phyloP scores from a whole-genome alignment of 441 rosid species.

The Melastoma candidum region DNA sequence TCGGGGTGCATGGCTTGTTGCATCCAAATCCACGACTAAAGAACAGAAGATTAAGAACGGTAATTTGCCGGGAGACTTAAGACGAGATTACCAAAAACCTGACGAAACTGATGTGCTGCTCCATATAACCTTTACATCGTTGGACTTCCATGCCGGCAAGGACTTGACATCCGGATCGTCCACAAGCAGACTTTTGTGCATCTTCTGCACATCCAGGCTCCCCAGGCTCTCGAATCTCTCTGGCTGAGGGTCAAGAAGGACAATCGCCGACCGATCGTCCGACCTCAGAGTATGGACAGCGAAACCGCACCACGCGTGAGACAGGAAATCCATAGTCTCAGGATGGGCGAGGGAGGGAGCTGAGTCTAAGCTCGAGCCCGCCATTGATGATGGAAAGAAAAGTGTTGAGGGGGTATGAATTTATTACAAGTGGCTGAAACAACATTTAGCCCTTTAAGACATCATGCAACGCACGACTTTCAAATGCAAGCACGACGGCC shows the following conservation, averaged over 20 bases:
- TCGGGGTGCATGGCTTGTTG: constrained; percentile 98
- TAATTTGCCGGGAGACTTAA: too few relatives aligned
- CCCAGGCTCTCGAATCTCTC: constrained; percentile 39
- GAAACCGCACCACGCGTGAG: constrained; percentile 76
- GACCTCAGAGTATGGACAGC: constrained; percentile 59
- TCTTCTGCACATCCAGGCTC: constrained; percentile 29
- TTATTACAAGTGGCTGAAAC: too few relatives aligned
- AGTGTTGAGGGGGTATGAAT: too few relatives aligned
- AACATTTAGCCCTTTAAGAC: too few relatives aligned
- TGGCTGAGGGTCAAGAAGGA: constrained; percentile 39
- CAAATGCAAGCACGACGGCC: too few relatives aligned
- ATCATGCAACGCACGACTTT: too few relatives aligned
- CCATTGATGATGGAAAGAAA: too few relatives aligned
- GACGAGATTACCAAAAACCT: background rate
- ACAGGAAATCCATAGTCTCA: constrained; percentile 82
- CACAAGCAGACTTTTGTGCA: constrained; percentile 41
- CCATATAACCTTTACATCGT: constrained; percentile 62
- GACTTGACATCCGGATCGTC: constrained; percentile 61
- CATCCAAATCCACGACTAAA: constrained; percentile 98
- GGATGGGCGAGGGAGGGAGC: constrained; percentile 81
- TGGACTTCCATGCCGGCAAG: constrained; percentile 73
- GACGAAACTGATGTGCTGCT: background rate
- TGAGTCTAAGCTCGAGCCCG: constrained; percentile 28
- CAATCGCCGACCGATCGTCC: constrained; percentile 27
- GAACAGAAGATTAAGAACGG: background rate